These are phyloP conservation scores for Aspergillus biplanus DNA, from an alignment of 495 filamentous ascomycete genomes.

Conservation along the genomic window DNA sequence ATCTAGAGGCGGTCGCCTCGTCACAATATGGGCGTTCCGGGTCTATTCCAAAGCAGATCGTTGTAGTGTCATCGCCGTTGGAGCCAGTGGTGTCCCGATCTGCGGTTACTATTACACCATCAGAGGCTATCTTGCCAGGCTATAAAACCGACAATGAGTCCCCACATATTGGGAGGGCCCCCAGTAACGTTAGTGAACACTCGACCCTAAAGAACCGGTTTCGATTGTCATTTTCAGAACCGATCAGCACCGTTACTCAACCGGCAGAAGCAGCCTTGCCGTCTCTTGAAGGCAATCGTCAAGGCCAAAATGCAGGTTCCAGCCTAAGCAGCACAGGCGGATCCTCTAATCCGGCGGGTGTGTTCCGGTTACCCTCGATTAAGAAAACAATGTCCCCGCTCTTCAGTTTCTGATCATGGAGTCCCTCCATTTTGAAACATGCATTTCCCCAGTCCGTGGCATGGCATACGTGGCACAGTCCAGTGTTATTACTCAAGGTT, in stretches of 20 bases:
- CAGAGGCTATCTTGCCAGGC: neutral
- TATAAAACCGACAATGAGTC: neutral
- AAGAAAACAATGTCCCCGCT: constrained; percentile 19
- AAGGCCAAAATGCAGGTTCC: neutral
- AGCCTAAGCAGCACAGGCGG: neutral
- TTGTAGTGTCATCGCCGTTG: constrained; percentile 23
- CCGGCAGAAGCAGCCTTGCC: neutral
- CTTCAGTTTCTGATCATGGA: neutral
- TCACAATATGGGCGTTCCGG: constrained; percentile 12
- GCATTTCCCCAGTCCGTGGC: neutral
- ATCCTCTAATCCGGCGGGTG: neutral
- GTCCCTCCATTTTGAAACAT: neutral
- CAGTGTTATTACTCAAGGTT: neutral
- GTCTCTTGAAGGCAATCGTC: neutral
- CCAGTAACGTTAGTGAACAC: neutral
- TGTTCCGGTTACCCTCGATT: constrained; percentile 23
- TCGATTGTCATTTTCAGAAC: neutral
- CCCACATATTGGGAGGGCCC: neutral
- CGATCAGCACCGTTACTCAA: neutral
- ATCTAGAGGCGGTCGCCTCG: constrained; percentile 2
- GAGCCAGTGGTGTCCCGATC: constrained; percentile 17
- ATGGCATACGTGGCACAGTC: neutral
- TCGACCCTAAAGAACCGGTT: neutral
- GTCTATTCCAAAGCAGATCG: constrained; percentile 19
- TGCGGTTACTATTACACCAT: constrained; percentile 12